phyloP scores from a whole-genome alignment of 495 filamentous ascomycete species.

The Podospora pseudopauciseta region DNA sequence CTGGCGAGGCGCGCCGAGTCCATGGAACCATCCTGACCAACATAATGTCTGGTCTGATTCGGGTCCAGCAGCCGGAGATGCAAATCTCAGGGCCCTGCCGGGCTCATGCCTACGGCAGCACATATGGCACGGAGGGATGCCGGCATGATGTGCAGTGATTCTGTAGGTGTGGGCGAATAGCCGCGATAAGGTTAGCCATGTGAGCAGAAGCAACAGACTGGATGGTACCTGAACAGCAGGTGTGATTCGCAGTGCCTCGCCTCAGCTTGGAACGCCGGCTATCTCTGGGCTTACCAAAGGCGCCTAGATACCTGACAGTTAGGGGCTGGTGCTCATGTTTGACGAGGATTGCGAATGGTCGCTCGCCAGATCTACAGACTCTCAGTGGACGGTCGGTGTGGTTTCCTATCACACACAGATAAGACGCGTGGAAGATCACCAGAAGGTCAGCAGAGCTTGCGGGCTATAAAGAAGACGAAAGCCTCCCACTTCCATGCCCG shows the following conservation, averaged over 20 bases:
- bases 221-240: neutral
- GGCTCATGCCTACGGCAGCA: neutral
- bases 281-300: neutral
- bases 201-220: neutral
- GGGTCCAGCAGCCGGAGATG: neutral
- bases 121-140: neutral
- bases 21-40: neutral
- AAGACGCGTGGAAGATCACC: neutral
- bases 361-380: constrained; percentile 15
- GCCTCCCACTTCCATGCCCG: neutral
- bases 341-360: constrained; percentile 26
- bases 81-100: neutral
- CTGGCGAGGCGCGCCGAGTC: too few species aligned
- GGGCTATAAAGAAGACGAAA: neutral
- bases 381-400: constrained; percentile 18
- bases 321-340: constrained; percentile 11
- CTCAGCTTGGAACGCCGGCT: neutral
- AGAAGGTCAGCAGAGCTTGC: neutral
- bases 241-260: neutral
- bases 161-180: neutral
- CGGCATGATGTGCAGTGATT: neutral
- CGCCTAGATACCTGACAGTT: neutral
- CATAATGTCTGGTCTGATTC: neutral
- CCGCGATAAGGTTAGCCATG: neutral
- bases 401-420: neutral